Evolutionary conservation across 495 filamentous ascomycete species (phyloP).

Genomic region (Penicillium dipodomyicola): DNA sequence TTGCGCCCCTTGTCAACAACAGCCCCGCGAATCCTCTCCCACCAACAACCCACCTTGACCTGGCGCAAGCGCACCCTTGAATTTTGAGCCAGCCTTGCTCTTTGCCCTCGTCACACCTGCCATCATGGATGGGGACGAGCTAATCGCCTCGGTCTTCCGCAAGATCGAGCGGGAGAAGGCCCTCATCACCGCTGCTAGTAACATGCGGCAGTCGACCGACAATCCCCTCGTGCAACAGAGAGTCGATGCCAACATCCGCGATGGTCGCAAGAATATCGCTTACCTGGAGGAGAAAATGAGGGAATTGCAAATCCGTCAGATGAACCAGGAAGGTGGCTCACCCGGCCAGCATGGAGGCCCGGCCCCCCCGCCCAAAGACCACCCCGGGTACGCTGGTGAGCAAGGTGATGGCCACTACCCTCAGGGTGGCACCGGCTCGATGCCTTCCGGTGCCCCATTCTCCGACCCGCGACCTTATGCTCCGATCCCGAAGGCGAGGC

Average conservation of each 20-base stretch:
- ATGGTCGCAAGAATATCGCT: constrained; percentile 85
- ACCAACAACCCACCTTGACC: constrained; percentile 21
- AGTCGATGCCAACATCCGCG: constrained; percentile 87
- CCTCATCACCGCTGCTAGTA: constrained; percentile 88
- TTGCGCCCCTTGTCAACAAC: constrained; percentile 41
- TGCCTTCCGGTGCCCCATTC: constrained; percentile 82
- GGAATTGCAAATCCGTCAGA: constrained; percentile 79
- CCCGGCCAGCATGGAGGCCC: constrained; percentile 43
- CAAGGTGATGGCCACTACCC: constrained; percentile 52
- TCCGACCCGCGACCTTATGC: constrained; percentile 67
- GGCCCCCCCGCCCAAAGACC: constrained; percentile 65
- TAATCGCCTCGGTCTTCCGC: constrained; percentile 81
- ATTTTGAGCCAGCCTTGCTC: constrained; percentile 9
- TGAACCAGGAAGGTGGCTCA: constrained; percentile 55
- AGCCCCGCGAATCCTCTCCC: constrained; percentile 40
- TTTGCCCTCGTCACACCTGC: constrained; percentile 19
- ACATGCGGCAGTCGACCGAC: constrained; percentile 92
- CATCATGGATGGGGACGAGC: constrained; percentile 64
- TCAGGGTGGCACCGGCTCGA: constrained; percentile 60
- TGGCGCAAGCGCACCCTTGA: constrained; percentile 10
- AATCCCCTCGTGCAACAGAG: constrained; percentile 86
- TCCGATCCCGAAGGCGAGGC: constrained; percentile 67
- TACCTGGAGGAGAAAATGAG: constrained; percentile 89
- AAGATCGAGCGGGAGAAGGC: constrained; percentile 99
- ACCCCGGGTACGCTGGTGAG: constrained; percentile 48